These are phyloP conservation scores for Cinnamomum micranthum DNA, from an alignment of 164 flowering plant genomes.

Conservation along the genomic window DNA sequence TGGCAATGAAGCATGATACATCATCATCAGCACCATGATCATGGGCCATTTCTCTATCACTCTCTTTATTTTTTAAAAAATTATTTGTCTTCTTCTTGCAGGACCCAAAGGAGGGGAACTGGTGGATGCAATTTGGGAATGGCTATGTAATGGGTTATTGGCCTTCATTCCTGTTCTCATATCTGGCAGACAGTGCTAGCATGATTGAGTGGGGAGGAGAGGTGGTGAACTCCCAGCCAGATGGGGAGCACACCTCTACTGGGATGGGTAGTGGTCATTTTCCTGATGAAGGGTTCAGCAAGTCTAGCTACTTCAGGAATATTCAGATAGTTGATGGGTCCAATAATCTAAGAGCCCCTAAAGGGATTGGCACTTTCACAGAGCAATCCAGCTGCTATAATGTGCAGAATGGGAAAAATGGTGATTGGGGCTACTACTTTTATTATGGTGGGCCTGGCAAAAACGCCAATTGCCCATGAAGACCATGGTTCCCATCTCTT, in stretches of 20 bases:
- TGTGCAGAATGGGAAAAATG: conserved; percentile 39
- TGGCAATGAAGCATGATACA: not conserved
- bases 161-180: conserved; percentile 50
- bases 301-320: conserved; percentile 49
- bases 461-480: conserved; percentile 41
- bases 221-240: conserved; percentile 50
- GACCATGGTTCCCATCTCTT: not conserved
- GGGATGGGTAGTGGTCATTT: conserved; percentile 71
- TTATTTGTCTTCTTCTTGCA: conserved; percentile 9
- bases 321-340: conserved; percentile 45
- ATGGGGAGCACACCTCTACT: conserved; percentile 49
- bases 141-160: conserved; percentile 54
- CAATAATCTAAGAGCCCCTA: conserved; percentile 41
- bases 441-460: conserved; percentile 70
- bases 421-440: conserved; percentile 51
- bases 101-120: conserved; percentile 53
- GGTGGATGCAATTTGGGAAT: conserved; percentile 68
- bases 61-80: not conserved
- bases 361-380: conserved; percentile 37
- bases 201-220: conserved; percentile 71
- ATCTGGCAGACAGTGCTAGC: conserved; percentile 46
- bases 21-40: not conserved
- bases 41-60: not conserved
- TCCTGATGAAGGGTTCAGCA: conserved; percentile 54
- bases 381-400: conserved; percentile 54